Evolutionary conservation across 306 rosid species (phyloP), one percentile per base, ranked within the genome.

Genomic region (Cercis canadensis): DNA sequence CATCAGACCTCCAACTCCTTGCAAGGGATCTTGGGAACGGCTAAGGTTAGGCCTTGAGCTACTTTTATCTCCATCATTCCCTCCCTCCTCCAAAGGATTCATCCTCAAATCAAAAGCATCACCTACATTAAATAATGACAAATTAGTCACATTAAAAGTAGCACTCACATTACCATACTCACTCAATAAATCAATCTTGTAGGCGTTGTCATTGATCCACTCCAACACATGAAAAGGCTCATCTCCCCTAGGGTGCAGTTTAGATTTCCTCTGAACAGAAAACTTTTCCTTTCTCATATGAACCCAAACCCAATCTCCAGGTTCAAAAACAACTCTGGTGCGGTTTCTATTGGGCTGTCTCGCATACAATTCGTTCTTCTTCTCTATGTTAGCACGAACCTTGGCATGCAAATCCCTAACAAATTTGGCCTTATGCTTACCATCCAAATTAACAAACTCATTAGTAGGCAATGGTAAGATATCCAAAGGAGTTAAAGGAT

Each of bases 161-260:
- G 45, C 45, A 32, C 14, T 62, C 0, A 62, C 67, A 62, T 36
- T 17, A 62, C 39, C 39, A 34, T 62, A 62, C 29, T 62, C 51
- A 62, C 67, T 47, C 0, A 8, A 19, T 6, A 36, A 9, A 5
- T 39, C 67, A 1, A 62, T 2, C 8, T 62, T 62, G 46, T 62
- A 37, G 14, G 67, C 31, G 36, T 62, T 37, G 31, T 62, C 67
- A 62, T 62, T 37, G 50, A 37, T 62, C 0, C 45, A 0, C 19
- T 59, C 45, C 0, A 59, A 2, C 0, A 59, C 18, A 29, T 59
- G 65, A 34, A 59, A 59, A 4, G 45, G 19, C 4, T 7, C 17
- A 13, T 59, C 65, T 2, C 65, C 16, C 4, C 7, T 31, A 3
- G 13, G 51, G 0, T 36, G 5, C 1, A 62, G 13, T 11, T 62